Percentiles rank a stretch among this genome's conserved stretches.
Evolutionary conservation across 2,329 filamentous ascomycete genomes (phyloP).

Genomic region (Hypoxylon sp.): DNA sequence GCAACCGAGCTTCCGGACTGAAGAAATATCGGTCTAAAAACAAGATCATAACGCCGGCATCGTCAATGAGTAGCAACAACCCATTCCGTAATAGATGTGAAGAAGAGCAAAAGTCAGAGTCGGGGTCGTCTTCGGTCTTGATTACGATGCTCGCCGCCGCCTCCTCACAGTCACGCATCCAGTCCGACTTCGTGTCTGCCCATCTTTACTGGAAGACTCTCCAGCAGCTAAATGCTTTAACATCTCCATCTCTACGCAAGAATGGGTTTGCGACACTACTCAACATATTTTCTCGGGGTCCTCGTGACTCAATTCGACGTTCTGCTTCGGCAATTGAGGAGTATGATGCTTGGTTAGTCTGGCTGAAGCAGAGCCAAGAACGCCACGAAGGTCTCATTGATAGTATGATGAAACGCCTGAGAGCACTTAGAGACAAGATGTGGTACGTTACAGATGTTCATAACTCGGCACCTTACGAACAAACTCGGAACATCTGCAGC

Average conservation of each 20-base stretch:
- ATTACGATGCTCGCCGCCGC: conserved; percentile 83
- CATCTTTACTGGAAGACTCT: conserved; percentile 89
- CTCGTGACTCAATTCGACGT: conserved; percentile 77
- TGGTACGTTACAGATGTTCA: conserved; percentile 97
- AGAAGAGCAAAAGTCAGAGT: conserved; percentile 45
- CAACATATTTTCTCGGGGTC: conserved; percentile 80
- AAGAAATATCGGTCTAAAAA: conserved; percentile 74
- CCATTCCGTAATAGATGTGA: conserved; percentile 65
- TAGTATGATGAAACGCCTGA: conserved; percentile 79
- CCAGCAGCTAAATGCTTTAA: conserved; percentile 77
- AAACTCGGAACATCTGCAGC: conserved; percentile 86
- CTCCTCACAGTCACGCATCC: conserved; percentile 80
- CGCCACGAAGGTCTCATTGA: conserved; percentile 82
- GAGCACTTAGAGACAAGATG: conserved; percentile 92
- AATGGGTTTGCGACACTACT: conserved; percentile 80
- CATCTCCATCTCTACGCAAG: conserved; percentile 72
- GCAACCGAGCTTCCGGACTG: conserved; percentile 76
- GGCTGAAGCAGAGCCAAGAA: conserved; percentile 86
- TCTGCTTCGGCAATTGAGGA: conserved; percentile 82
- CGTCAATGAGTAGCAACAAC: conserved; percentile 70
- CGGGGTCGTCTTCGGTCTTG: conserved; percentile 65
- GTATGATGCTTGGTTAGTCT: conserved; percentile 85
- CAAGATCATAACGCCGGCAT: conserved; percentile 67
- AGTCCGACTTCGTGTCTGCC: conserved; percentile 86
- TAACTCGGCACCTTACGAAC: conserved; percentile 89